Percentiles rank a stretch among this genome's conserved stretches.
Conservation (phyloP, 176 grass and related monocot genomes). For the Eleusine indica region DNA sequence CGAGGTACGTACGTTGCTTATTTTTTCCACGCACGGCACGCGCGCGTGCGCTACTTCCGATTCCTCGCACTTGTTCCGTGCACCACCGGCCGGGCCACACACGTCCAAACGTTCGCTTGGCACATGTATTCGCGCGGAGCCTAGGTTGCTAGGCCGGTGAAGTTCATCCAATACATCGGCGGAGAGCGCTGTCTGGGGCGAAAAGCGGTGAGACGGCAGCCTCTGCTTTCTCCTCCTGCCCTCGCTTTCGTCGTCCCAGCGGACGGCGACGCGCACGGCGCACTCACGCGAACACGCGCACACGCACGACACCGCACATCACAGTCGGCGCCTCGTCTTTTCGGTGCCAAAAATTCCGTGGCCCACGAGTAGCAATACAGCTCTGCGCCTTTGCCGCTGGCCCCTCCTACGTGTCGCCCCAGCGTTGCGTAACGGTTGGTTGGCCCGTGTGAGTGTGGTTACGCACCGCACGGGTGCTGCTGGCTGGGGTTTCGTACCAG, state of each 20-base stretch:
- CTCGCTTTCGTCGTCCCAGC: neutral
- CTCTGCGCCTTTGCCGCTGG: too few species aligned
- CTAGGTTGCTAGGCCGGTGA: too few species aligned
- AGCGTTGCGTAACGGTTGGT: too few species aligned
- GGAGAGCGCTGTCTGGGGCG: neutral
- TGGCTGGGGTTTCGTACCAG: too few species aligned
- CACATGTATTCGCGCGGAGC: neutral
- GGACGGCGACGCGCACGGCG: too few species aligned
- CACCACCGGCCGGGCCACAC: too few species aligned
- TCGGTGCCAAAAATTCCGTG: neutral
- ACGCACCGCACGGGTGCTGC: too few species aligned
- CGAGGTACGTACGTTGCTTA: conserved; percentile 33
- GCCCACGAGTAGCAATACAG: neutral
- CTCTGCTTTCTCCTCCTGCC: neutral
- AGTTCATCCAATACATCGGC: too few species aligned
- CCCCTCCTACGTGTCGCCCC: too few species aligned
- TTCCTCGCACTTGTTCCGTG: neutral
- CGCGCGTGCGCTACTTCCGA: neutral
- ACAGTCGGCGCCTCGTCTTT: neutral
- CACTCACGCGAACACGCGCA: too few species aligned
- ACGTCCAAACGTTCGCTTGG: neutral
- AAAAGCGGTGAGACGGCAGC: neutral
- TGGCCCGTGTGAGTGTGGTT: too few species aligned
- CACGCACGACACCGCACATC: neutral
- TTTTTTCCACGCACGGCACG: neutral